Evolutionary conservation across 345 rosid species (phyloP).

Genomic region (Clausena lansium): DNA sequence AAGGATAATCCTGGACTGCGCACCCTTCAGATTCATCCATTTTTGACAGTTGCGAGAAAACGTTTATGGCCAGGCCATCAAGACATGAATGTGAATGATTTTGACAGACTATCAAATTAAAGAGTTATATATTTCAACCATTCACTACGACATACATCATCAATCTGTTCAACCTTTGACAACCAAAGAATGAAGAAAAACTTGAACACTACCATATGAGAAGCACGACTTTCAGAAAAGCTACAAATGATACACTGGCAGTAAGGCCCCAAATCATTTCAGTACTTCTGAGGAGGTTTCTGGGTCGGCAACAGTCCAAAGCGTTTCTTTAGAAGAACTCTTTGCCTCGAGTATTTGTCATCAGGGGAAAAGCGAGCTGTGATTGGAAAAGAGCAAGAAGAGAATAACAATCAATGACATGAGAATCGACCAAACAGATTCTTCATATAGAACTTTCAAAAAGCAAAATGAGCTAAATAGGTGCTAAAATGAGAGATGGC

Average conservation of each 20-base stretch:
- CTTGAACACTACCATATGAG: too few species aligned
- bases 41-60: too few species aligned
- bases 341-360: constrained; percentile 62
- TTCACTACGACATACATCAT: too few species aligned
- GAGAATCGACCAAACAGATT: neutral
- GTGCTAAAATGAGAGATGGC: too few species aligned
- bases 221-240: neutral
- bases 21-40: too few species aligned
- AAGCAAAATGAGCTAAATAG: neutral
- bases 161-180: too few species aligned
- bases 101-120: too few species aligned
- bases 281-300: constrained; percentile 50
- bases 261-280: neutral
- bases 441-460: neutral
- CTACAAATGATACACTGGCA: neutral
- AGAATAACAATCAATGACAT: neutral
- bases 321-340: constrained; percentile 57
- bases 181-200: too few species aligned
- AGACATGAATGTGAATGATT: too few species aligned
- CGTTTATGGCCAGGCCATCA: too few species aligned
- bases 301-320: constrained; percentile 58
- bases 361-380: constrained; percentile 65
- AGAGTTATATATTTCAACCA: too few species aligned
- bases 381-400: neutral
- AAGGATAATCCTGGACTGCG: too few species aligned